Base-by-base conservation (phyloP, 495 filamentous ascomycete species). In the Beverwykella pulmonaria region DNA sequence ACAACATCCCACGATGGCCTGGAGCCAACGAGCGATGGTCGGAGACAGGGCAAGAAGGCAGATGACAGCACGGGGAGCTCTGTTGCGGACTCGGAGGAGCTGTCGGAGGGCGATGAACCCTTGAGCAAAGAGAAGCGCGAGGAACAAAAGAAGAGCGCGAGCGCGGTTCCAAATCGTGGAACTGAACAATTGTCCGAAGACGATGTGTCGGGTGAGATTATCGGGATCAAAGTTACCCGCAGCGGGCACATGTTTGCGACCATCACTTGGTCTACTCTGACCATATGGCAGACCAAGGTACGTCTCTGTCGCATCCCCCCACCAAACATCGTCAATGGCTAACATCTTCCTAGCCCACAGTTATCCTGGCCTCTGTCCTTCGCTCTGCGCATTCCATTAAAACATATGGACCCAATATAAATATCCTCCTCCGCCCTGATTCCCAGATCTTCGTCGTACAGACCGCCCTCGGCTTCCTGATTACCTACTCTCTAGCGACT, bases 201-300 rank as follows among this genome's bases (percentile, higher is more conserved):
- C 36, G 59, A 67, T 53, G 12, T 68, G 0, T 60, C 58, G 58
- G 68, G 53, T 7, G 63, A 66, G 61, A 87, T 97, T 53, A 79
- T 90, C 63, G 90, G 88, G 19, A 82, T 97, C 32, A 87, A 86
- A 61, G 85, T 92, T 9, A 91, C 92, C 2, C 86, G 94, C 41
- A 88, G 83, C 64, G 95, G 94, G 9, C 87, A 91, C 74, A 79
- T 97, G 61, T 97, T 99, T 79, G 90, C 90, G 52, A 91, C 90
- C 15, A 90, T 98, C 72, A 97, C 94, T 1, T 77, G 83, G 5
- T 88, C 88, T 8, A 88, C 88, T 4, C 83, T 98, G 72, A 91
- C 88, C 19, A 83, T 98, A 61, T 99, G 95, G 95, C 95, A 99
- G 78, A 93, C 90, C 58, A 92, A 91, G 82, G 93, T 93, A 84